Conservation (phyloP, 352 stramenopile species). For the Elongisporangium anandrum region DNA sequence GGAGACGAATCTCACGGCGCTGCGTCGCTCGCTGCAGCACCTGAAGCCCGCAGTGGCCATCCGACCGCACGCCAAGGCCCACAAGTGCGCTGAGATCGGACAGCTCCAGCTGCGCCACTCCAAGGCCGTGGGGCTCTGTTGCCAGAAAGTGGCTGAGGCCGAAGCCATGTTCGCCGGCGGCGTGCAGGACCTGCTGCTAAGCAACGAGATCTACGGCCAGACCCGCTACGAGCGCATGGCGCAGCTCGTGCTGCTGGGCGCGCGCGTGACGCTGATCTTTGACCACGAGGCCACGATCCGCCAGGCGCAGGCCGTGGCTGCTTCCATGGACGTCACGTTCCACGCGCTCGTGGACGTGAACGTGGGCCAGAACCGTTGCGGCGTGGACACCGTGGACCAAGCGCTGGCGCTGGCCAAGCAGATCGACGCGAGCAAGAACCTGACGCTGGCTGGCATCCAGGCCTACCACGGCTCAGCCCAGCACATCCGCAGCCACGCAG, state of each 20-base stretch:
- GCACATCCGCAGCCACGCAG: constrained; percentile 55
- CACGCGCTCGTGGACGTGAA: constrained; percentile 67
- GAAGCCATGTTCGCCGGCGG: constrained; percentile 68
- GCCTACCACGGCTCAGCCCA: constrained; percentile 70
- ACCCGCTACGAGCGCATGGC: constrained; percentile 53
- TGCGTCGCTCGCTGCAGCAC: constrained; percentile 28
- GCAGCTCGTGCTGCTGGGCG: constrained; percentile 21
- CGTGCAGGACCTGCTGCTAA: constrained; percentile 52
- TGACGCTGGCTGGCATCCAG: constrained; percentile 57
- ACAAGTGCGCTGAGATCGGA: constrained; percentile 57
- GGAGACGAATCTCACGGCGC: constrained; percentile 40
- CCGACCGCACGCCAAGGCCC: constrained; percentile 67
- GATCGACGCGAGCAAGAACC: constrained; percentile 15
- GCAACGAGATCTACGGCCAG: constrained; percentile 55
- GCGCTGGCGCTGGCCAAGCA: constrained; percentile 31
- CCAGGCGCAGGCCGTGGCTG: constrained; percentile 29
- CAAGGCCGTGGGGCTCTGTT: constrained; percentile 49
- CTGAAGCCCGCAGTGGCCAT: constrained; percentile 28
- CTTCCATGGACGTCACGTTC: constrained; percentile 24
- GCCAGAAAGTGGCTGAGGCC: constrained; percentile 65
- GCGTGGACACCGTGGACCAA: constrained; percentile 46
- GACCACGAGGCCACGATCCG: constrained; percentile 39
- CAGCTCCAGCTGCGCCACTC: constrained; percentile 42
- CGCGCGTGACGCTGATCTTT: constrained; percentile 57
- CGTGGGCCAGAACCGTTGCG: constrained; percentile 71